phyloP scores from a whole-genome alignment of 2,329 filamentous ascomycete species.

The Sporothrix humicola region DNA sequence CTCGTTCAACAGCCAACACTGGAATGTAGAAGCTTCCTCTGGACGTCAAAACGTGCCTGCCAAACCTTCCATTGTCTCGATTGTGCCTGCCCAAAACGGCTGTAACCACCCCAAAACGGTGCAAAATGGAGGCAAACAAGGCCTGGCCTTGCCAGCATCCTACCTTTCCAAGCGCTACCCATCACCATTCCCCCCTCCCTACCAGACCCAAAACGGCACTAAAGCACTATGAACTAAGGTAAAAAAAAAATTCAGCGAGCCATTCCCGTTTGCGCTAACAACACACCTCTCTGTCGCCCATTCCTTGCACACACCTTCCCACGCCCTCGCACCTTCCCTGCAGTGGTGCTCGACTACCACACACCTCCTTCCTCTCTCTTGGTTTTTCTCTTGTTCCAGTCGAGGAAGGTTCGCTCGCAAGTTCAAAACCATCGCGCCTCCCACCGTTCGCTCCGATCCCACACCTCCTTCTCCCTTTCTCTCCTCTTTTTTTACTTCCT shows the following conservation, averaged over 20 bases:
- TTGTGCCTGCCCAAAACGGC: conserved; percentile 26
- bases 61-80: not conserved
- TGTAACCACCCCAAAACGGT: not conserved
- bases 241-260: conserved; percentile 21
- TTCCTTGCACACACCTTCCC: conserved; percentile 27
- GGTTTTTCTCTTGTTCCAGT: conserved; percentile 19
- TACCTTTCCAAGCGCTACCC: conserved; percentile 1
- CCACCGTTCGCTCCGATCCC: conserved; percentile 29
- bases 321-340: conserved; percentile 28
- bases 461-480: conserved; percentile 20
- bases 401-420: conserved; percentile 11
- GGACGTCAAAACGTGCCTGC: not conserved
- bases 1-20: conserved; percentile 1
- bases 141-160: conserved; percentile 8
- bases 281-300: conserved; percentile 32
- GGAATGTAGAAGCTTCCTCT: not conserved
- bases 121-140: conserved; percentile 22
- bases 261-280: conserved; percentile 34
- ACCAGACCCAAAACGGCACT: conserved; percentile 20
- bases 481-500: not conserved
- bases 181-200: not conserved
- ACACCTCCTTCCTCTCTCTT: conserved; percentile 31
- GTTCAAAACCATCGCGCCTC: conserved; percentile 37
- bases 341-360: conserved; percentile 22
- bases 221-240: conserved; percentile 18